Base-by-base conservation (phyloP, 140 eudicot genomes). In the Cichorium intybus region DNA sequence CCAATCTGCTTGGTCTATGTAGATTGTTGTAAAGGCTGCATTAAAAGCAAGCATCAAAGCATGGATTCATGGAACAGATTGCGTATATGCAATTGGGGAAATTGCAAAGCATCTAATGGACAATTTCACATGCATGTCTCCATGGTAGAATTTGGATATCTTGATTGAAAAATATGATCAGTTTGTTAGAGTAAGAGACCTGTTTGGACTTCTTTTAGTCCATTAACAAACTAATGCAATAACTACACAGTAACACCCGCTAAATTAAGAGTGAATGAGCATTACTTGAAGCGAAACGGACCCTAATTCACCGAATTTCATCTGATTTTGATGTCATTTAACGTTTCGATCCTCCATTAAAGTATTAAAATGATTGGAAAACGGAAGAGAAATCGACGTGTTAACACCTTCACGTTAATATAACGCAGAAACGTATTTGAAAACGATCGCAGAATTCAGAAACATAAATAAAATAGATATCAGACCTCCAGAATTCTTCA, bases 401-500 rank as follows among this genome's bases (percentile, higher is more conserved):
- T 11, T 4, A 43, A 15, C 14, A 43, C 20, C 18, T 43, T n/a
- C 26, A 63, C 24, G 26, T 31, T 31, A 46, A 33, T 21, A 18
- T n/a, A 66, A 66, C 4, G 53, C 4, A 6, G 21, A 47, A 70
- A 61, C 14, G 43, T 3, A 18, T 47, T 7, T 1, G 4, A 56
- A 34, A 28, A 18, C 10, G 28, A 71, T 41, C 20, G 17, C 6
- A 50, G 49, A 43, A 14, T 4, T 14, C 18, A 39, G 50, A 75
- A 9, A 29, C 15, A 34, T 11, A 41, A 51, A 34, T 27, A 27
- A 6, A 26, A 11, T 11, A 37, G 8, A 24, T 2, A 49, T 29
- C 3, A 16, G 28, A 87, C 98, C 98, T 77, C 96, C 96, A 92
- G 71, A 92, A 92, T 5, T 85, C 81, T 74, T 92, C 93, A 15